These are phyloP conservation scores for Alternaria solani DNA, from an alignment of 2,329 filamentous ascomycete genomes.

Conservation along the genomic window DNA sequence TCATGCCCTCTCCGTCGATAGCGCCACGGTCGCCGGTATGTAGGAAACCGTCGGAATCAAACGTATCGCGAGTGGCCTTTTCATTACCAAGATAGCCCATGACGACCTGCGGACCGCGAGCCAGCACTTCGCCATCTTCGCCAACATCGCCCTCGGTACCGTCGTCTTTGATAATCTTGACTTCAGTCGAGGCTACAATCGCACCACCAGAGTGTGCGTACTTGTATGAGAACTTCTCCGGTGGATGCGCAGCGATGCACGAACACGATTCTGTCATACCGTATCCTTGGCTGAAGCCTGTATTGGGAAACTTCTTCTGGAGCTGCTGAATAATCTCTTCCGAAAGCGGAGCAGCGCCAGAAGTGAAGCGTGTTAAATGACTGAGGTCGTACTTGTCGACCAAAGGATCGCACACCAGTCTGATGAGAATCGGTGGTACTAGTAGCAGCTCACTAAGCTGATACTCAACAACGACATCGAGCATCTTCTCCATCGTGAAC, in stretches of 20 bases:
- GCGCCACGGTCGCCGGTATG: conserved; percentile 67
- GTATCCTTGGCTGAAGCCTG: conserved; percentile 71
- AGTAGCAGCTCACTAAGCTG: conserved; percentile 59
- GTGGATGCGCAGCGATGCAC: conserved; percentile 69
- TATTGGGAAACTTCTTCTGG: conserved; percentile 64
- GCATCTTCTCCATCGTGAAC: conserved; percentile 66
- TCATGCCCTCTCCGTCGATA: conserved; percentile 64
- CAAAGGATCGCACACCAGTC: conserved; percentile 65
- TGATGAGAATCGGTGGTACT: conserved; percentile 68
- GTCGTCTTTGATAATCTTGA: conserved; percentile 66
- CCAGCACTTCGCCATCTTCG: conserved; percentile 62
- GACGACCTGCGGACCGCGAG: conserved; percentile 58
- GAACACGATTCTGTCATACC: conserved; percentile 73
- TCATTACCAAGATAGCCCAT: conserved; percentile 61
- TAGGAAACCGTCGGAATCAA: conserved; percentile 60
- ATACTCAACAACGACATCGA: conserved; percentile 57
- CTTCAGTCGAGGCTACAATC: conserved; percentile 65
- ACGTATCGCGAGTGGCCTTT: conserved; percentile 55
- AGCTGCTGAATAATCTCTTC: conserved; percentile 66
- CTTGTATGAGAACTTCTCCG: conserved; percentile 63
- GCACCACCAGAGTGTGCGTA: conserved; percentile 66
- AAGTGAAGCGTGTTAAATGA: conserved; percentile 64
- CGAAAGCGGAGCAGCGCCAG: conserved; percentile 67
- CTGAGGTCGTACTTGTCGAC: conserved; percentile 65
- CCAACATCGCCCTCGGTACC: conserved; percentile 62